Evolutionary conservation across 2,329 filamentous ascomycete species (phyloP).

Genomic region (Fusarium tjaetaba): DNA sequence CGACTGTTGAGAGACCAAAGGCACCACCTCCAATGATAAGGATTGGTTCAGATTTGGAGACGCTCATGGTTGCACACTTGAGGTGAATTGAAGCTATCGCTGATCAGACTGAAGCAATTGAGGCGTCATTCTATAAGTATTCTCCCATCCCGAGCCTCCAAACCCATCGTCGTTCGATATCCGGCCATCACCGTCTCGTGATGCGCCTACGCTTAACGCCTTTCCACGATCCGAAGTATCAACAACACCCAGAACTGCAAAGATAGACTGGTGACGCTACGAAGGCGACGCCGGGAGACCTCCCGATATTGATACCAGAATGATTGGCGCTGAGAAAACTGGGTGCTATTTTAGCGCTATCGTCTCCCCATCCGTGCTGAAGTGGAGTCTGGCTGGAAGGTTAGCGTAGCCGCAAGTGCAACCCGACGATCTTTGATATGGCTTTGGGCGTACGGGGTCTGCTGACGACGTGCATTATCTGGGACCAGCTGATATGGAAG

Average conservation of each 20-base stretch:
- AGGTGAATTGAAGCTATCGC: neutral
- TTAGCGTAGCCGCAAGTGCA: conserved; percentile 14
- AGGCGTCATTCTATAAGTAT: neutral
- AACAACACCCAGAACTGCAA: neutral
- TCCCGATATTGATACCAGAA: neutral
- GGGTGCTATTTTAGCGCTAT: neutral
- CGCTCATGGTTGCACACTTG: conserved; percentile 12
- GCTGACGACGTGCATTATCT: conserved; percentile 1
- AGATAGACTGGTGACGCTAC: neutral
- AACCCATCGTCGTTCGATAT: neutral
- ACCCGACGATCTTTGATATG: neutral
- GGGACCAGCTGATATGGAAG: neutral
- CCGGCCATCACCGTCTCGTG: neutral
- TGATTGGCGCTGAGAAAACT: neutral
- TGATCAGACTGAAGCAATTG: neutral
- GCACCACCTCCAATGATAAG: conserved; percentile 58
- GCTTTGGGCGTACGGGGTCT: neutral
- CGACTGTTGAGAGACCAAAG: conserved; percentile 61
- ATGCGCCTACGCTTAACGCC: neutral
- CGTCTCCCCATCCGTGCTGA: neutral
- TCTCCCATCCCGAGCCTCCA: accelerated
- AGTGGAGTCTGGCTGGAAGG: neutral
- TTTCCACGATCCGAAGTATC: neutral
- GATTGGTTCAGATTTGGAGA: conserved; percentile 42
- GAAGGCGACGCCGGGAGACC: conserved; percentile 1